phyloP scores from a whole-genome alignment of 768 basidiomycete species.

The Lactarius trivialis region DNA sequence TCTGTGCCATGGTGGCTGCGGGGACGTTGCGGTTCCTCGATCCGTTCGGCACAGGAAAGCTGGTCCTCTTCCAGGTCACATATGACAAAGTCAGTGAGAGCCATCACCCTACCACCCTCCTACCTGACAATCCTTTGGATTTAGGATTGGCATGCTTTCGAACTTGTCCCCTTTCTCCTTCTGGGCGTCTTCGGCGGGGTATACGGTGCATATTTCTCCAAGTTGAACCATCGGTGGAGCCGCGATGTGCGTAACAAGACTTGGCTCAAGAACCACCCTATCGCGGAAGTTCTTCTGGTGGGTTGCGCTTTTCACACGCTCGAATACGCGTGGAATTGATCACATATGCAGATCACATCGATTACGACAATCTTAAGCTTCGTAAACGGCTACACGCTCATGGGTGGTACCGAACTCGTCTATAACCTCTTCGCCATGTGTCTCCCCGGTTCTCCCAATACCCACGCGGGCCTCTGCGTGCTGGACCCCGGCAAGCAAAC shows the following conservation, averaged over 20 bases:
- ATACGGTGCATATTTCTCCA: conserved; percentile 91
- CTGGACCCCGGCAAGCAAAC: conserved; percentile 51
- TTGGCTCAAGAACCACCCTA: conserved; percentile 73
- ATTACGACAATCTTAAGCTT: conserved; percentile 76
- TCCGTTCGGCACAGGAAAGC: conserved; percentile 91
- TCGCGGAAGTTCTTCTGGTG: conserved; percentile 79
- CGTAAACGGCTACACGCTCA: conserved; percentile 82
- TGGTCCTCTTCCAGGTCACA: conserved; percentile 87
- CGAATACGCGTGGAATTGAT: conserved; percentile 1
- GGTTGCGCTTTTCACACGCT: conserved; percentile 26
- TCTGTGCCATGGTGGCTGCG: conserved; percentile 97
- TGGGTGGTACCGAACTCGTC: conserved; percentile 94
- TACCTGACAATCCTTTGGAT: neutral
- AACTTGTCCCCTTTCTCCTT: conserved; percentile 76
- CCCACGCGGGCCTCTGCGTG: conserved; percentile 65
- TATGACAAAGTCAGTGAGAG: conserved; percentile 60
- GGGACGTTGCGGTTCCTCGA: conserved; percentile 89
- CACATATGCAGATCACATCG: conserved; percentile 55
- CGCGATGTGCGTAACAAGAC: conserved; percentile 74
- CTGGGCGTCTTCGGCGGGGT: conserved; percentile 90
- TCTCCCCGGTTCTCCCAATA: conserved; percentile 44
- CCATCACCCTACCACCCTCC: neutral
- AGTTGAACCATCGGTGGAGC: conserved; percentile 85
- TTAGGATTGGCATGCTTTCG: conserved; percentile 90
- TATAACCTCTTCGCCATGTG: conserved; percentile 91